These are phyloP conservation scores for Arthrobotrys sphaeroides DNA, from an alignment of 2,329 filamentous ascomycete genomes.

Conservation along the genomic window DNA sequence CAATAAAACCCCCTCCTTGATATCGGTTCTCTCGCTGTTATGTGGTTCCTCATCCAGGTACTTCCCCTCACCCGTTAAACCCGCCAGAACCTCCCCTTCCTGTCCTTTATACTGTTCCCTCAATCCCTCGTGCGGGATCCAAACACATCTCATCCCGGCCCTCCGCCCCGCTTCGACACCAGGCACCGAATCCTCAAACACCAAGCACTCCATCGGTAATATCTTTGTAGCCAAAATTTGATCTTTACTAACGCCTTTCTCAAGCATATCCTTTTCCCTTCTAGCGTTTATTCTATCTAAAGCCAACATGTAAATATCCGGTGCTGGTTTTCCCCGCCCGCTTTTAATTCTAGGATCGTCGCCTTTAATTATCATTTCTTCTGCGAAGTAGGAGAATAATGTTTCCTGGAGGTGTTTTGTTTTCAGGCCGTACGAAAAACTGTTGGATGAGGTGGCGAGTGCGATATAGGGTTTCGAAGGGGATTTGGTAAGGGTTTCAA, in stretches of 20 bases:
- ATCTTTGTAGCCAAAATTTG: constrained; percentile 65
- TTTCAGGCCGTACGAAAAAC: constrained; percentile 79
- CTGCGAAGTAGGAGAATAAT: constrained; percentile 73
- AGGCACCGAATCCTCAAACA: constrained; percentile 94
- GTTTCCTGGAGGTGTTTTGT: constrained; percentile 68
- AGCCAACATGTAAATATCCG: constrained; percentile 92
- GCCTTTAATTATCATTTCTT: constrained; percentile 78
- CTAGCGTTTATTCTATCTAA: constrained; percentile 83
- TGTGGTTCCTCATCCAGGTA: constrained; percentile 43
- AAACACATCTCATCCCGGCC: constrained; percentile 93
- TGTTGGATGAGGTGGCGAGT: constrained; percentile 81
- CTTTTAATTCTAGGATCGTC: constrained; percentile 80
- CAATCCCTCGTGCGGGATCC: constrained; percentile 85
- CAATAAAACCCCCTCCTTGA: constrained; percentile 62
- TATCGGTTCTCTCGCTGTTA: constrained; percentile 61
- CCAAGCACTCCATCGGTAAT: constrained; percentile 84
- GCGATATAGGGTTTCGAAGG: constrained; percentile 70
- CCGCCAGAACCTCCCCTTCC: constrained; percentile 84
- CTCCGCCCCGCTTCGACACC: constrained; percentile 90
- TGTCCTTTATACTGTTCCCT: constrained; percentile 77
- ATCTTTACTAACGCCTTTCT: constrained; percentile 41
- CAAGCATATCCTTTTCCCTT: constrained; percentile 55
- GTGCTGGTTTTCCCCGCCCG: constrained; percentile 90
- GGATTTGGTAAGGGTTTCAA: constrained; percentile 68
- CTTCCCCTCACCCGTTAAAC: constrained; percentile 76